A percentile compares a stretch with the other conserved stretches of the same genome.
Evolutionary conservation across 441 rosid species (phyloP).

Genomic region (Kokia cookei): DNA sequence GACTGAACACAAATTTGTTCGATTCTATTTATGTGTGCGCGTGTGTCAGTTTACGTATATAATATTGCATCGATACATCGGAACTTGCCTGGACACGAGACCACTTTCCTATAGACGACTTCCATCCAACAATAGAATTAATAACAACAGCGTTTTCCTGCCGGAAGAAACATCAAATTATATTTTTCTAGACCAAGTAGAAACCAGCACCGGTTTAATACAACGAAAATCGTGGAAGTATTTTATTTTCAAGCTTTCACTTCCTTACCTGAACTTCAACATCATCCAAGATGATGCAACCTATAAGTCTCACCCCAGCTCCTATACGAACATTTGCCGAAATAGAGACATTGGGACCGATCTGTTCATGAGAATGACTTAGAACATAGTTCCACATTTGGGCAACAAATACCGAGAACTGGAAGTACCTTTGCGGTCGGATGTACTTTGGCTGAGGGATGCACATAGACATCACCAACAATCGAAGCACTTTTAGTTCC

Average conservation of each 20-base stretch:
- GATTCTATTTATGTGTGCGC: no score
- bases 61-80: no score
- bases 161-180: not conserved
- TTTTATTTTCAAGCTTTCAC: not conserved
- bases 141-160: conserved; percentile 77
- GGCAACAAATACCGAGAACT: not conserved
- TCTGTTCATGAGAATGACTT: conserved; percentile 22
- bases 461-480: conserved; percentile 66
- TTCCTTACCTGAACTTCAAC: conserved; percentile 53
- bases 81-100: conserved; percentile 69
- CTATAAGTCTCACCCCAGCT: conserved; percentile 51
- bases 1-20: not conserved
- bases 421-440: conserved; percentile 66
- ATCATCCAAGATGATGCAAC: conserved; percentile 69
- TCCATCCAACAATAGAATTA: conserved; percentile 75
- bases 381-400: conserved; percentile 1
- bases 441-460: conserved; percentile 81
- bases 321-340: conserved; percentile 56
- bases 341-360: conserved; percentile 53
- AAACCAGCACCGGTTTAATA: not conserved
- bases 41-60: no score
- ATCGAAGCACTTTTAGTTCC: conserved; percentile 42
- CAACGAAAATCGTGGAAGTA: not conserved
- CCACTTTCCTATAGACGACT: conserved; percentile 72
- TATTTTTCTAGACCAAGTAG: not conserved